A percentile compares a stretch with the other conserved stretches of the same genome.
phyloP scores from a whole-genome alignment of 1,284 basidiomycete genomes.

The Sanguinoderma infundibulare region DNA sequence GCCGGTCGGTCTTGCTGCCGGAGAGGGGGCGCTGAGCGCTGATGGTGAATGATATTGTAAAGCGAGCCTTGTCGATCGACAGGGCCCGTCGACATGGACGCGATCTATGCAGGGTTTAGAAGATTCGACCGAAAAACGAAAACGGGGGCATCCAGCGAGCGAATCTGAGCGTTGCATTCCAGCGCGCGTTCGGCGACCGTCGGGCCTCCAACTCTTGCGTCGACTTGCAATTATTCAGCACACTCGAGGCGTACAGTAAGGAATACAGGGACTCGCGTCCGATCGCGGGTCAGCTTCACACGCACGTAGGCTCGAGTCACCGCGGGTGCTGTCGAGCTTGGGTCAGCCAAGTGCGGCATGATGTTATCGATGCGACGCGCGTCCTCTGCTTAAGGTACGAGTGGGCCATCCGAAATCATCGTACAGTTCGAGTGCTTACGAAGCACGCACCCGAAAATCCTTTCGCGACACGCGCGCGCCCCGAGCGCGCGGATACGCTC shows the following conservation, averaged over 20 bases:
- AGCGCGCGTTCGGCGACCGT: too few relatives aligned
- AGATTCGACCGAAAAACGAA: background rate
- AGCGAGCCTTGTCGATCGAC: background rate
- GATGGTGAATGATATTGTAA: background rate
- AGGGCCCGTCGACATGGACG: too few relatives aligned
- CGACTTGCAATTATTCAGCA: background rate
- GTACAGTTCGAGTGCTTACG: background rate
- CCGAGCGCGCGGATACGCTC: background rate
- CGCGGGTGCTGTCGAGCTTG: background rate
- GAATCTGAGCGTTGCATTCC: too few relatives aligned
- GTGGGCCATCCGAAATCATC: background rate
- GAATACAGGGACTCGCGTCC: background rate
- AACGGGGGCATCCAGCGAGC: too few relatives aligned
- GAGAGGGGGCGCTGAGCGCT: too few relatives aligned
- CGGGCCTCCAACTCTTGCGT: background rate
- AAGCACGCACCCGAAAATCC: background rate
- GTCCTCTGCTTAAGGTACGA: background rate
- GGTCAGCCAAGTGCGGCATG: background rate
- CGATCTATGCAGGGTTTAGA: too few relatives aligned
- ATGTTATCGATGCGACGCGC: background rate
- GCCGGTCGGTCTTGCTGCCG: background rate
- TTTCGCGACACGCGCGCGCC: background rate
- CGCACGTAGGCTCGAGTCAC: background rate
- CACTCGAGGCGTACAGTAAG: background rate
- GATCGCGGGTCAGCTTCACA: background rate